A percentile compares a stretch with the other conserved stretches of the same genome.
phyloP scores from a whole-genome alignment of 2,329 filamentous ascomycete species.

The Fusarium tupiense region DNA sequence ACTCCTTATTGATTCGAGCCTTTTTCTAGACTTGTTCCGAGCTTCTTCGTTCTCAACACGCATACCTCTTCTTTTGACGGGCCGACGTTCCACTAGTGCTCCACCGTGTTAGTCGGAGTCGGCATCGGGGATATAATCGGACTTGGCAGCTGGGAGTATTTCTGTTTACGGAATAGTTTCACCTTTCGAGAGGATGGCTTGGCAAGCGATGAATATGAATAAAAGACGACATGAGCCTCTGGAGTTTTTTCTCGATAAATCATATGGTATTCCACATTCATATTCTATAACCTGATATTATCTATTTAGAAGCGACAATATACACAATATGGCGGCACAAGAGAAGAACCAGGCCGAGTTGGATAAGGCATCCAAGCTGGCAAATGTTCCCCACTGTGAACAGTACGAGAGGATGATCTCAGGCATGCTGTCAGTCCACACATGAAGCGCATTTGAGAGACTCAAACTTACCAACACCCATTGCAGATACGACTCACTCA shows the following conservation, averaged over 20 bases:
- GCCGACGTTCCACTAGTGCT: background rate
- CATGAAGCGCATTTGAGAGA: fast-evolving
- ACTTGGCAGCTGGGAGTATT: slow-evolving; percentile 9
- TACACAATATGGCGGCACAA: slow-evolving; percentile 10
- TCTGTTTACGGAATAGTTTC: slow-evolving; percentile 20
- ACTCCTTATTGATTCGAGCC: background rate
- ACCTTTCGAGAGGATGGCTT: background rate
- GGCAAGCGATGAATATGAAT: background rate
- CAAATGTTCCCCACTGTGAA: slow-evolving; percentile 65
- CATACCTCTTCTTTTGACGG: slow-evolving; percentile 34
- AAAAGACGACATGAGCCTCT: background rate
- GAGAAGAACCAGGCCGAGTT: slow-evolving; percentile 22
- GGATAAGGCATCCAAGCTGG: slow-evolving; percentile 44
- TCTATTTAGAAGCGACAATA: fast-evolving
- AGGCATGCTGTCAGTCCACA: slow-evolving; percentile 61
- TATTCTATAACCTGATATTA: fast-evolving
- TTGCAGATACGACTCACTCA: slow-evolving; percentile 57
- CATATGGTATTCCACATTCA: fast-evolving
- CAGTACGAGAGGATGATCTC: slow-evolving; percentile 74
- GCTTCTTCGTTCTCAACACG: slow-evolving; percentile 24
- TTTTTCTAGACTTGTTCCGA: slow-evolving; percentile 26
- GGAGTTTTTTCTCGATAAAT: fast-evolving
- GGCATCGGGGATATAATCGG: slow-evolving; percentile 1
- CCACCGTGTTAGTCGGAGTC: slow-evolving; percentile 3
- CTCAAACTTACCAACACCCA: fast-evolving